Conservation (phyloP, 2,329 filamentous ascomycete species). For the Coniella lustricola region DNA sequence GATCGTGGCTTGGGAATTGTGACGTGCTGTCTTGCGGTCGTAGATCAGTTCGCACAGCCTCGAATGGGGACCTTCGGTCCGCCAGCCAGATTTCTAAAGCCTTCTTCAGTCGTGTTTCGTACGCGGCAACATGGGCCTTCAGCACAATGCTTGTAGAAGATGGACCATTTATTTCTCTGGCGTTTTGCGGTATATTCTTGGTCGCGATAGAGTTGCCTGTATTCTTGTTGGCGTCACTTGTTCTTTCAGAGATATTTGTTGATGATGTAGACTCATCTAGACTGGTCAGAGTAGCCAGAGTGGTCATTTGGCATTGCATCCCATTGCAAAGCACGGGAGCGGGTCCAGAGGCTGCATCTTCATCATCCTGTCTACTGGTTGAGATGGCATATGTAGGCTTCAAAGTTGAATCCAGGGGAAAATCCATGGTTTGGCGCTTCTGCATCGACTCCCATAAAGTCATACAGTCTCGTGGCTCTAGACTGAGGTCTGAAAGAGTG, state of each 20-base stretch:
- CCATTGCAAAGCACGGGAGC: too few relatives aligned
- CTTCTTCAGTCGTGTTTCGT: slow-evolving; percentile 56
- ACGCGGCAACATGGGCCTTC: slow-evolving; percentile 59
- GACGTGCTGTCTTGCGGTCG: slow-evolving; percentile 4
- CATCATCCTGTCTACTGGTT: neutral
- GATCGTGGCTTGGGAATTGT: neutral
- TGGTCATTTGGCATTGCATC: too few relatives aligned
- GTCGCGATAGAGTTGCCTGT: too few relatives aligned
- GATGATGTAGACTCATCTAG: neutral
- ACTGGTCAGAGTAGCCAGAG: too few relatives aligned
- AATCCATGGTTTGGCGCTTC: slow-evolving; percentile 45
- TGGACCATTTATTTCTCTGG: too few relatives aligned
- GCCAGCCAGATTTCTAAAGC: slow-evolving; percentile 55
- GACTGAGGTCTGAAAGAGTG: slow-evolving; percentile 57
- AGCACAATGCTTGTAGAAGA: slow-evolving; percentile 37
- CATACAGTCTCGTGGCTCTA: slow-evolving; percentile 67
- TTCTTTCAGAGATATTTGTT: neutral
- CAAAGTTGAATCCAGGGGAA: slow-evolving; percentile 42
- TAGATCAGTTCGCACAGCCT: slow-evolving; percentile 39
- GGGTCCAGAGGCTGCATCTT: too few relatives aligned
- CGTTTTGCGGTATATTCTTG: too few relatives aligned
- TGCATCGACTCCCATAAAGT: slow-evolving; percentile 58
- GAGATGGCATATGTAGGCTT: slow-evolving; percentile 43
- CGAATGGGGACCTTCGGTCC: slow-evolving; percentile 37
- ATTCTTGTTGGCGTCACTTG: too few relatives aligned